phyloP scores from a whole-genome alignment of 352 stramenopile genomes.

The Globisporangium heterothallicum region DNA sequence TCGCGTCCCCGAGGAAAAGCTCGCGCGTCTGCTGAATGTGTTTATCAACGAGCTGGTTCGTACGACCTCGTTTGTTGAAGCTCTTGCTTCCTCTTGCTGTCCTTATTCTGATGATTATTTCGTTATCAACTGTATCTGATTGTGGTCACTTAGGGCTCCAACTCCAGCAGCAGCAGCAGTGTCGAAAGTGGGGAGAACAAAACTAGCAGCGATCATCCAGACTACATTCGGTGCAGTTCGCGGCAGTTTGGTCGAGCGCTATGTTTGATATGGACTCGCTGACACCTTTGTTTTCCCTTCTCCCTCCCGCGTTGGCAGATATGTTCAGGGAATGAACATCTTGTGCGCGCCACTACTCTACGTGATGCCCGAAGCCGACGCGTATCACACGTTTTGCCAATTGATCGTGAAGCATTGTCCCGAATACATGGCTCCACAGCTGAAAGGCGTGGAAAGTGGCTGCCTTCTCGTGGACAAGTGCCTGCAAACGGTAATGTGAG shows the following conservation, averaged over 20 bases:
- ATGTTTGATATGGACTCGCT: neutral
- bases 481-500: slow-evolving; percentile 41
- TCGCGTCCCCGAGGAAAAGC: slow-evolving; percentile 86
- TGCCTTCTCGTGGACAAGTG: slow-evolving; percentile 83
- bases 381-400: slow-evolving; percentile 88
- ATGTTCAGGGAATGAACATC: slow-evolving; percentile 93
- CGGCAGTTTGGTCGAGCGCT: neutral
- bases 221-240: slow-evolving; percentile 32
- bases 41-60: slow-evolving; percentile 85
- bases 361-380: slow-evolving; percentile 88
- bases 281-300: neutral
- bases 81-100: too few species aligned
- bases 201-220: slow-evolving; percentile 23
- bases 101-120: too few species aligned
- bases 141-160: slow-evolving; percentile 27
- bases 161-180: slow-evolving; percentile 17
- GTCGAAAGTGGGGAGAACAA: slow-evolving; percentile 12
- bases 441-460: slow-evolving; percentile 77
- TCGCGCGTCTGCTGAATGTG: slow-evolving; percentile 88
- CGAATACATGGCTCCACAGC: slow-evolving; percentile 85
- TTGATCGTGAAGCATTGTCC: slow-evolving; percentile 86
- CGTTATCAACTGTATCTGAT: neutral
- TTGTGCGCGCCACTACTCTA: slow-evolving; percentile 88
- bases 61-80: neutral
- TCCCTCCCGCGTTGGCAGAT: slow-evolving; percentile 24